phyloP scores from a whole-genome alignment of 345 rosid genomes.

The Sapria himalayana region DNA sequence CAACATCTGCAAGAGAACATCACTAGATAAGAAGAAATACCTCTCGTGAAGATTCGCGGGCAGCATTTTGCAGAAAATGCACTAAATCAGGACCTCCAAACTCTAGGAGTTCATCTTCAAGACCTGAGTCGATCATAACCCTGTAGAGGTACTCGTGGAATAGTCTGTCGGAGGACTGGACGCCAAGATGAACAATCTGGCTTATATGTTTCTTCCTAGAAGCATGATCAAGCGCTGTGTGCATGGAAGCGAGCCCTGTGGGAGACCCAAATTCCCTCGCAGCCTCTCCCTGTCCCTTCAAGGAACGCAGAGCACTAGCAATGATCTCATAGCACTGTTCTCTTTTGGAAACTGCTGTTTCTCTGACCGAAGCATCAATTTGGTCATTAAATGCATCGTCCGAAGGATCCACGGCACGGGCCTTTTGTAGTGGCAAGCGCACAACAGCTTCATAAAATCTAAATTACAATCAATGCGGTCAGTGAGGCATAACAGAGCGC shows the following conservation, averaged over 20 bases:
- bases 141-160: conserved; percentile 73
- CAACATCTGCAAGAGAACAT: no score
- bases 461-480: conserved; percentile 12
- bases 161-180: conserved; percentile 73
- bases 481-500: no score
- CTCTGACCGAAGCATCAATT: conserved; percentile 49
- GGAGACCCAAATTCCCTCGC: conserved; percentile 39
- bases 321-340: conserved; percentile 83
- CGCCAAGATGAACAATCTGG: conserved; percentile 91
- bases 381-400: conserved; percentile 91
- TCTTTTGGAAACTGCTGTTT: conserved; percentile 61
- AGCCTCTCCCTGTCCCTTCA: conserved; percentile 41
- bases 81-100: conserved; percentile 95
- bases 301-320: conserved; percentile 48
- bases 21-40: conserved; percentile 27
- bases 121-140: conserved; percentile 71
- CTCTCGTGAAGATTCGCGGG: conserved; percentile 46
- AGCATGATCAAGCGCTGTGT: conserved; percentile 42
- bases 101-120: conserved; percentile 85
- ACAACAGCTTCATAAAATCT: conserved; percentile 99
- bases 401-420: conserved; percentile 76
- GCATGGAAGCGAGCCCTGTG: conserved; percentile 21
- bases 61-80: conserved; percentile 80
- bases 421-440: conserved; percentile 80
- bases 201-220: conserved; percentile 55